phyloP scores from a whole-genome alignment of 306 rosid species.

The Rosa rugosa region DNA sequence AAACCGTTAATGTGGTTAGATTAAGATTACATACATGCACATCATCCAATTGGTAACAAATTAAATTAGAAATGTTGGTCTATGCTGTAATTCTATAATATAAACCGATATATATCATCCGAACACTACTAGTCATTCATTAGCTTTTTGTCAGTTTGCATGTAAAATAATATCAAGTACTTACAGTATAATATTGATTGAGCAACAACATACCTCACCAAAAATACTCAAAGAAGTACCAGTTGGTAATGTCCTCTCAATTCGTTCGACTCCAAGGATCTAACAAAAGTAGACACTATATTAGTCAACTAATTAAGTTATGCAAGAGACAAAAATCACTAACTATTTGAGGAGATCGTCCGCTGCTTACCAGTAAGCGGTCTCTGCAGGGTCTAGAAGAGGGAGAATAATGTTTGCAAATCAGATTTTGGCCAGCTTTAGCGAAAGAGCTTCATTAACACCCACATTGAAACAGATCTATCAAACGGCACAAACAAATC shows the following conservation, averaged over 20 bases:
- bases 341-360: neutral
- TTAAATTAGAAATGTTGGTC: neutral
- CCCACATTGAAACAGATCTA: no score
- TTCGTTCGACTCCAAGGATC: constrained; percentile 98
- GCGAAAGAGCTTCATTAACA: no score
- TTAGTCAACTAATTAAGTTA: constrained; percentile 12
- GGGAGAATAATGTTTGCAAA: no score
- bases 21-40: neutral
- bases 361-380: no score
- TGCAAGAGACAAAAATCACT: neutral
- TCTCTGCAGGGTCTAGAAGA: no score
- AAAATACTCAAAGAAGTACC: constrained; percentile 95
- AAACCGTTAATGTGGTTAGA: neutral
- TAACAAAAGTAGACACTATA: constrained; percentile 26
- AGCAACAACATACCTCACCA: constrained; percentile 75
- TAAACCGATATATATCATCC: neutral
- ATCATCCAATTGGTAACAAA: neutral
- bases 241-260: constrained; percentile 86
- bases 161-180: neutral
- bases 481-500: no score
- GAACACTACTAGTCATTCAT: neutral
- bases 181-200: neutral
- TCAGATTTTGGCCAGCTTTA: no score
- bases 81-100: neutral
- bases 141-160: neutral